Evolutionary conservation across 2,329 filamentous ascomycete genomes (phyloP), one percentile per base, ranked within the genome.

Genomic region (Coniochaeta sp.): DNA sequence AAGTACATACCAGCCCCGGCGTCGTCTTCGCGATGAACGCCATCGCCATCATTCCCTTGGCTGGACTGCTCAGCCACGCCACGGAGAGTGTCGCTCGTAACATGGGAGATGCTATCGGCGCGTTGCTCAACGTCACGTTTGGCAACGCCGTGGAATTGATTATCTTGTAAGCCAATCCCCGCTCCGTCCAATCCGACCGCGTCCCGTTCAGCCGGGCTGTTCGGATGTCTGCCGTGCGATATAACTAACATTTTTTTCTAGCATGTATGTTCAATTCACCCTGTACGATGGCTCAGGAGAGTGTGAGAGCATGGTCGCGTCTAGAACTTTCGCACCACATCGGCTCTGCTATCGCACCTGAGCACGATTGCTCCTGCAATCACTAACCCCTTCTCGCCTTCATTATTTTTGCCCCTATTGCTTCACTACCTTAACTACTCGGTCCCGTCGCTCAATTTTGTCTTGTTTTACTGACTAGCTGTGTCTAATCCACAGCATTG

Each of bases 111-210:
- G 82, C 81, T 0, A 71, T 85, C 43, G 84, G 84, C 40, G 83
- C 83, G 1, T 71, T 87, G 55, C 73, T 86, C 64, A 87, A 87
- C 62, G 83, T 86, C 59, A 86, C 81, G 24, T 79, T 87, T 65
- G 84, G 84, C 31, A 87, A 87, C 66, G 79, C 84, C 2, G 83
- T 86, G 24, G 84, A 87, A 70, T 70, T 87, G 64, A 86, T 87
- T 67, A 79, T 87, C 61, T 83, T 84, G 56, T 58, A 33, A 58
- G 56, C 56, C 17, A 12, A 7, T 11, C 55, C 31, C 55, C 55
- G 17, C 31, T 38, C 43, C 54, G 31, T 34, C 54, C 54, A 57
- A 57, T 38, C 54, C 31, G 54, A 31, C 31, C 19, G 19, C 54
- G 28, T 57, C 19, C 34, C 54, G 6, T 57, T 22, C 17, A 1